Conservation (phyloP, 2,329 filamentous ascomycete genomes). For the Apiospora rasikravindrae region DNA sequence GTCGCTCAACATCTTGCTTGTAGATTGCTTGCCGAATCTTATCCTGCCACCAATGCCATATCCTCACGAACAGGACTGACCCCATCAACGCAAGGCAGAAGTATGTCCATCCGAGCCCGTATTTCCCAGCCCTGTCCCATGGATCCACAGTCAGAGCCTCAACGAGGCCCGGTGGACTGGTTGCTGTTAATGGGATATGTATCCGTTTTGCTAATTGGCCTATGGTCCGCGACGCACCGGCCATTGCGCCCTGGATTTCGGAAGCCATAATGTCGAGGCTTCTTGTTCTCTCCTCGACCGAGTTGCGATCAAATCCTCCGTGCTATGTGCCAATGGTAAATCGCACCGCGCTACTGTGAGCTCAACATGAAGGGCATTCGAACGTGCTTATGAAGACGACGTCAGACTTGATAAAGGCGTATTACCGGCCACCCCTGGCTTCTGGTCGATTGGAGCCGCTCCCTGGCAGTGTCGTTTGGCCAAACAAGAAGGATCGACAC, state of each 20-base stretch:
- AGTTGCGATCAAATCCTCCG: background rate
- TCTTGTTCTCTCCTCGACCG: background rate
- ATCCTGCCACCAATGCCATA: constrained; percentile 92
- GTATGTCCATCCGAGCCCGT: constrained; percentile 86
- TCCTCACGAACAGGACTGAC: constrained; percentile 69
- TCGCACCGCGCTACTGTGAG: background rate
- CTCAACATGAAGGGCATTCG: background rate
- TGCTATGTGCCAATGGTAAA: constrained; percentile 12
- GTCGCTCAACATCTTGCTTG: constrained; percentile 78
- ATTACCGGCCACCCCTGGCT: background rate
- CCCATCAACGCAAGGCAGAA: constrained; percentile 77
- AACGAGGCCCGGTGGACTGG: constrained; percentile 64
- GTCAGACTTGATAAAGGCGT: background rate
- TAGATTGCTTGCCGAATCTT: constrained; percentile 89
- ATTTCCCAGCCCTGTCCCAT: constrained; percentile 82
- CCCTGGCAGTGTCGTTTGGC: background rate
- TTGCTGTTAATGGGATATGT: constrained; percentile 62
- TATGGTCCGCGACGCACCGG: constrained; percentile 35
- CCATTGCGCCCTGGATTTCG: background rate
- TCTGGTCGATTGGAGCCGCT: background rate
- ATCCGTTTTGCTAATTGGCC: constrained; percentile 56
- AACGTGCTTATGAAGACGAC: background rate
- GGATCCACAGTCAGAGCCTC: constrained; percentile 74
- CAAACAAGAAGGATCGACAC: background rate
- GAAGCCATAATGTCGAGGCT: background rate